Evolutionary conservation across 1,139 yeast species (phyloP).

Genomic region (Suhomyces wounanorum): DNA sequence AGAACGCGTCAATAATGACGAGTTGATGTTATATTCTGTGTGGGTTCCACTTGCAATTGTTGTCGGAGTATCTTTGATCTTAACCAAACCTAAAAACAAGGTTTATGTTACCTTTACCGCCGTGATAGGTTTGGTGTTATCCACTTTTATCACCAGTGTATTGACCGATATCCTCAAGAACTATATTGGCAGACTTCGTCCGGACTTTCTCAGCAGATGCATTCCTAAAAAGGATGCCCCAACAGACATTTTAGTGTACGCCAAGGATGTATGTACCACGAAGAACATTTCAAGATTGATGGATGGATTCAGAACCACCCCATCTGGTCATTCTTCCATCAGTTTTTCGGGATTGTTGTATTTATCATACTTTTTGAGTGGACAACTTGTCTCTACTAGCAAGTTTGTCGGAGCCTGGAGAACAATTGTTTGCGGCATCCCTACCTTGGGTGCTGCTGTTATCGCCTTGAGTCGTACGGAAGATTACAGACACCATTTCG

Average conservation of each 20-base stretch:
- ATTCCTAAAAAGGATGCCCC: slow-evolving; percentile 55
- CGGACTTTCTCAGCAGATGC: slow-evolving; percentile 77
- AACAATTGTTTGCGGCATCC: slow-evolving; percentile 35
- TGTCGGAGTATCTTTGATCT: slow-evolving; percentile 24
- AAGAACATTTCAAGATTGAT: slow-evolving; percentile 39
- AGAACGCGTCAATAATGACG: slow-evolving; percentile 41
- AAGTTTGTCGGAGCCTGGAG: slow-evolving; percentile 59
- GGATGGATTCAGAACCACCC: slow-evolving; percentile 80
- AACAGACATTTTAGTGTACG: slow-evolving; percentile 46
- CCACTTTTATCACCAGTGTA: slow-evolving; percentile 44
- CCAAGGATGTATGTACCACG: slow-evolving; percentile 65
- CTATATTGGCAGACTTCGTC: slow-evolving; percentile 74
- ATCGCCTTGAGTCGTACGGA: slow-evolving; percentile 74
- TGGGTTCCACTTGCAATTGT: slow-evolving; percentile 40
- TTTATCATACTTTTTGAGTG: slow-evolving; percentile 63
- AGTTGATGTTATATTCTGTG: slow-evolving; percentile 40
- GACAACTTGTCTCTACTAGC: slow-evolving; percentile 50
- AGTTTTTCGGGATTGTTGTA: slow-evolving; percentile 69
- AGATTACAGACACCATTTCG: slow-evolving; percentile 78
- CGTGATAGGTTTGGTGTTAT: slow-evolving; percentile 39
- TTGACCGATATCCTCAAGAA: slow-evolving; percentile 60
- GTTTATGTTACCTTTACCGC: slow-evolving; percentile 44
- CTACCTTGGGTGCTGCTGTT: slow-evolving; percentile 57
- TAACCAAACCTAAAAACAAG: slow-evolving; percentile 38
- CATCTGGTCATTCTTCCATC: slow-evolving; percentile 73